Evolutionary conservation across 371 early-diverging fungal genomes (phyloP).

Genomic region (Actinomortierella wolfii): DNA sequence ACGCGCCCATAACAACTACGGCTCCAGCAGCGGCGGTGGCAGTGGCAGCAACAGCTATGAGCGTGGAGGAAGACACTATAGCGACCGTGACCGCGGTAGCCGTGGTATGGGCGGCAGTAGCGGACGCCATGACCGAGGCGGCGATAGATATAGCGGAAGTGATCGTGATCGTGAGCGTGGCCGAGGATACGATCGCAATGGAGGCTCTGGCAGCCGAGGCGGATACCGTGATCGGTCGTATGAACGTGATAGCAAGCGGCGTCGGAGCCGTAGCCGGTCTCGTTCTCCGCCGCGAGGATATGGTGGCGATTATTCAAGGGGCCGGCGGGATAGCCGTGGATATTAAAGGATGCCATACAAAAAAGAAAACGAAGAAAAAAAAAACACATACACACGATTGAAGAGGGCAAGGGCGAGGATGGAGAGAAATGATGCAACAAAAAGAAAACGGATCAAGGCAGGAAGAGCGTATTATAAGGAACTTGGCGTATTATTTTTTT

Average conservation of each 20-base stretch:
- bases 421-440: no score
- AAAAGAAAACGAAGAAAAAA: no score
- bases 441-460: no score
- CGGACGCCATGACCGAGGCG: constrained; percentile 30
- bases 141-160: constrained; percentile 30
- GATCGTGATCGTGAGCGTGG: constrained; percentile 45
- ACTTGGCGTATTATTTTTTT: no score
- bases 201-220: constrained; percentile 15
- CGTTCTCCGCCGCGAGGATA: constrained; percentile 28
- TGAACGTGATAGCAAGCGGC: constrained; percentile 45
- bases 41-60: constrained; percentile 41
- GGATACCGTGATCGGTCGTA: constrained; percentile 42
- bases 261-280: constrained; percentile 41
- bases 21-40: constrained; percentile 43
- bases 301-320: constrained; percentile 20
- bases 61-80: constrained; percentile 25
- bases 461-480: no score
- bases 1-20: constrained; percentile 48
- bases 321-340: constrained; percentile 26
- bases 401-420: no score
- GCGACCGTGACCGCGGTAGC: constrained; percentile 30
- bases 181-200: constrained; percentile 36
- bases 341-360: no score
- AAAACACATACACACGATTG: no score
- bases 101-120: constrained; percentile 44